Base-by-base conservation (phyloP, 78 protist species). In the Isochrysis galbana region DNA sequence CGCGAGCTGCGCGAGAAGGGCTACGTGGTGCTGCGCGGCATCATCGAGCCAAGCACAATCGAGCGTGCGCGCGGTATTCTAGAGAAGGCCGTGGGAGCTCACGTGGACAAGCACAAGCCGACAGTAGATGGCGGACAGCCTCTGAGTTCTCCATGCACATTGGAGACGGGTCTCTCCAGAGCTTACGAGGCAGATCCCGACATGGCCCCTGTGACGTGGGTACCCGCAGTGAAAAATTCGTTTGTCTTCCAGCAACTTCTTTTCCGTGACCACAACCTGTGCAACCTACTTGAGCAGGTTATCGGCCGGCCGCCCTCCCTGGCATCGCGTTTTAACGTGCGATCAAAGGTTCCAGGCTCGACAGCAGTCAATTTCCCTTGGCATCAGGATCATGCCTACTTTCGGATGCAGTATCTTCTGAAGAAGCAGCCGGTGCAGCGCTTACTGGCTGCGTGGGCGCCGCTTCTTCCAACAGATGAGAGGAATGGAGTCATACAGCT, bases 331-430 rank as follows among this genome's bases (percentile, higher is more conserved):
- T 77, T 22, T 32, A 77, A 77, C 46, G 10, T 17, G 34, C 84
- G 84, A 3, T 39, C 34, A 22, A 77, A 77, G 84, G n/a, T 77
- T 23, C 45, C 45, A 0, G 84, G 46, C 46, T 2, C 84, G 84
- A 3, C 47, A 5, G 26, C 5, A 0, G 84, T 32, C 14, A 39
- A 2, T 4, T 77, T 77, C 46, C 84, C 84, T 22, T 39, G 47
- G 84, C 84, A 77, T 21, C 84, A 77, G 46, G 84, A 77, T 29
- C 84, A 77, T 32, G 84, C 84, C 47, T 77, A 39, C 46, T 77
- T 77, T 29, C 84, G 84, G 34, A 77, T 77, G 84, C 84, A 77
- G 84, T 77, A 77, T 21, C 1, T 39, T 41, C 84, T 77, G 32
- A 36, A 39, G 26, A 3, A 14, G 14, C 34, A 36, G 84, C n/a